Conservation (phyloP, 148 eudicot genomes). For the Heliamphora exappendiculata region DNA sequence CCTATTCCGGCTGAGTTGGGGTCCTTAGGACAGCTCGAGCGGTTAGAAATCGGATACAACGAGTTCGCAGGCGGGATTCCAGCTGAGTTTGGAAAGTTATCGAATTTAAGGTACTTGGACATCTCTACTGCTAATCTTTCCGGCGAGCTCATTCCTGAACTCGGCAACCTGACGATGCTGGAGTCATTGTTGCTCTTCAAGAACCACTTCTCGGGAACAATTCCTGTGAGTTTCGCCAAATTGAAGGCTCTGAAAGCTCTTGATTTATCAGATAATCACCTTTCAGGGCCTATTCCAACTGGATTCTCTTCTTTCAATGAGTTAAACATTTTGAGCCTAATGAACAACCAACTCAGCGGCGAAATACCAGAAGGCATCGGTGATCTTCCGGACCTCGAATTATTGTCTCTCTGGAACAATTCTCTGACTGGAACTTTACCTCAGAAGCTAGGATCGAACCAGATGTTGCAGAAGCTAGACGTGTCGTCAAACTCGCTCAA, state of each 20-base stretch:
- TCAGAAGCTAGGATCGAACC: constrained; percentile 48
- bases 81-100: constrained; percentile 32
- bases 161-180: constrained; percentile 47
- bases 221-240: constrained; percentile 46
- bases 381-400: constrained; percentile 48
- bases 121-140: constrained; percentile 51
- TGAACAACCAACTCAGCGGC: constrained; percentile 56
- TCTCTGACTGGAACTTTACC: constrained; percentile 69
- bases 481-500: constrained; percentile 66
- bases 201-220: constrained; percentile 47
- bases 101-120: constrained; percentile 54
- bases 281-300: constrained; percentile 60
- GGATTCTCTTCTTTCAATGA: constrained; percentile 39
- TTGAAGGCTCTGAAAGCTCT: constrained; percentile 32
- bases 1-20: constrained; percentile 54
- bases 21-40: constrained; percentile 30
- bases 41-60: constrained; percentile 73
- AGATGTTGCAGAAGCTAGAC: constrained; percentile 49
- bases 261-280: constrained; percentile 59
- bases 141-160: constrained; percentile 47
- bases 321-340: constrained; percentile 36
- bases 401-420: constrained; percentile 63
- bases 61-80: constrained; percentile 43
- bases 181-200: constrained; percentile 45
- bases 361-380: constrained; percentile 60